These are phyloP conservation scores for Sarocladiaceae sp. DNA, from an alignment of 2,329 filamentous ascomycete genomes.

Conservation along the genomic window DNA sequence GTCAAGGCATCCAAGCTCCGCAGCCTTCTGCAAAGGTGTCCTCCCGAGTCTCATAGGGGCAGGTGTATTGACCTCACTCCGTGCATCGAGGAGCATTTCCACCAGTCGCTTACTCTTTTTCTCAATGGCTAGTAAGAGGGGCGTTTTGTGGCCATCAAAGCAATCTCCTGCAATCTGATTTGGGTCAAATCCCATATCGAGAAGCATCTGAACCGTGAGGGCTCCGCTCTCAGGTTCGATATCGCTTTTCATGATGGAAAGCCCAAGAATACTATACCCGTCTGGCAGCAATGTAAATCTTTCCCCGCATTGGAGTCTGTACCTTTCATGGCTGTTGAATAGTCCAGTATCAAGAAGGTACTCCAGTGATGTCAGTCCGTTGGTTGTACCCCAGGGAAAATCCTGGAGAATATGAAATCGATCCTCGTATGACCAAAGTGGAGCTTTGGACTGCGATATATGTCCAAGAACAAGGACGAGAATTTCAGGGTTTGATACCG, in stretches of 20 bases:
- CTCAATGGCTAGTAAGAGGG: not conserved
- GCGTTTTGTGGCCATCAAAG: not conserved
- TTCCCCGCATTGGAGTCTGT: not conserved
- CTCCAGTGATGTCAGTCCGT: not conserved
- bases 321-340: not conserved
- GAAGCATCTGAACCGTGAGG: not conserved
- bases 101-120: not conserved
- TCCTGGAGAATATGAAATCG: not conserved
- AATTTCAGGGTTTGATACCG: not conserved
- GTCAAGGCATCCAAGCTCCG: not conserved
- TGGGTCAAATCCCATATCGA: not conserved
- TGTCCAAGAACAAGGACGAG: not conserved
- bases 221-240: not conserved
- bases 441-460: not conserved
- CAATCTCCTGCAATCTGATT: not conserved
- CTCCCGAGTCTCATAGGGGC: not conserved
- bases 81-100: not conserved
- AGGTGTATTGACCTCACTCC: not conserved
- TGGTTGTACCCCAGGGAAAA: not conserved
- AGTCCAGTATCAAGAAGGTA: not conserved
- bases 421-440: not conserved
- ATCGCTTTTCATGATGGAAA: not conserved
- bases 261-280: not conserved
- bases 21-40: not conserved
- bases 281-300: not conserved